phyloP scores from a whole-genome alignment of 257 asterid genomes.

The Rauvolfia tetraphylla region DNA sequence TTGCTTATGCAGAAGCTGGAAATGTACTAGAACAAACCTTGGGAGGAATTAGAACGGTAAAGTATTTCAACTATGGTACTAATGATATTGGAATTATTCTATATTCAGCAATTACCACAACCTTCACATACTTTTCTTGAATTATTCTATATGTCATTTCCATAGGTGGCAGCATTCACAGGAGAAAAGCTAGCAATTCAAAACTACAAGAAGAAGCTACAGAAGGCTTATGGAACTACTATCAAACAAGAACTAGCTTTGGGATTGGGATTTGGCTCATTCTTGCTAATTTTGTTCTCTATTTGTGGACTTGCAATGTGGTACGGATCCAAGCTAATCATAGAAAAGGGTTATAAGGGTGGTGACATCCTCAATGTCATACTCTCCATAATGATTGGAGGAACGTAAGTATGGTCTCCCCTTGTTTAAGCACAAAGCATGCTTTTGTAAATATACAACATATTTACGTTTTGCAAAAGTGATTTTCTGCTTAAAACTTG shows the following conservation, averaged over 20 bases:
- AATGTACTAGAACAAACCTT: constrained; percentile 64
- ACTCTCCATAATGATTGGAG: constrained; percentile 55
- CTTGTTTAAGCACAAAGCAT: too few species aligned
- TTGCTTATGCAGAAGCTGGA: constrained; percentile 70
- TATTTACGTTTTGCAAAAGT: too few species aligned
- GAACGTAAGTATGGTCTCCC: constrained; percentile 40
- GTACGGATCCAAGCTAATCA: constrained; percentile 54
- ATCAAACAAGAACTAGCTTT: constrained; percentile 51
- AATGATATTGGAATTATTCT: neutral
- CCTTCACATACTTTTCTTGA: neutral
- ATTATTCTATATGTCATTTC: neutral
- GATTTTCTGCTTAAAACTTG: neutral
- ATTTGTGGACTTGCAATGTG: constrained; percentile 59
- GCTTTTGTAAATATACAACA: neutral
- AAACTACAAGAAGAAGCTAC: constrained; percentile 42
- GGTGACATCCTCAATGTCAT: constrained; percentile 50
- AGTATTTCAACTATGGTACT: neutral
- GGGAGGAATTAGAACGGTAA: constrained; percentile 74
- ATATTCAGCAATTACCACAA: neutral
- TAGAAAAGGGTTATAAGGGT: constrained; percentile 42
- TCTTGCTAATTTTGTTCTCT: constrained; percentile 30
- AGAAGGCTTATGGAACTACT: constrained; percentile 38
- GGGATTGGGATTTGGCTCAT: constrained; percentile 52
- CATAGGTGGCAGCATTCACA: constrained; percentile 62
- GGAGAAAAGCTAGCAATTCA: constrained; percentile 55